These are phyloP conservation scores for Verticillium tricorpus DNA, from an alignment of 2,329 filamentous ascomycete species.

Conservation along the genomic window DNA sequence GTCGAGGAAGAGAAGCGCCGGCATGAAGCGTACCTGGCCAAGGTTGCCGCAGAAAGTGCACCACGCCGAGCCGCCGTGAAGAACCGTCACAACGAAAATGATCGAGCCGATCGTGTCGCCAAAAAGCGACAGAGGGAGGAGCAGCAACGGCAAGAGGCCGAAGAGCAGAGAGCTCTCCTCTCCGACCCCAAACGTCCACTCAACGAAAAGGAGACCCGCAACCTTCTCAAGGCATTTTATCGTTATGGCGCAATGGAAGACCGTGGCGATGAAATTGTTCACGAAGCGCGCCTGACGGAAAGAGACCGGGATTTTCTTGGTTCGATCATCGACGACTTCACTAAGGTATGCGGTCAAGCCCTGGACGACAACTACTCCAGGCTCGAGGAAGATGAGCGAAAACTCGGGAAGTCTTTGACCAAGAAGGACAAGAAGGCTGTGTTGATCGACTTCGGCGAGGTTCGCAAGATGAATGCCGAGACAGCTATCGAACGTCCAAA, in stretches of 20 bases:
- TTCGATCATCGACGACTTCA: slow-evolving; percentile 70
- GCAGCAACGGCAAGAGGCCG: slow-evolving; percentile 67
- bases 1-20: slow-evolving; percentile 81
- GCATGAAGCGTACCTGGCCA: slow-evolving; percentile 76
- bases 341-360: slow-evolving; percentile 51
- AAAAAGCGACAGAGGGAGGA: slow-evolving; percentile 64
- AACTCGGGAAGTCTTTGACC: slow-evolving; percentile 74
- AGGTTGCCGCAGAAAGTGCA: slow-evolving; percentile 78
- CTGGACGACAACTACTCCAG: slow-evolving; percentile 65
- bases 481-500: slow-evolving; percentile 88
- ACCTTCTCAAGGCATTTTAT: slow-evolving; percentile 85
- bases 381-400: slow-evolving; percentile 76
- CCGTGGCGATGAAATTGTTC: slow-evolving; percentile 78
- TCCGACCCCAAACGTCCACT: slow-evolving; percentile 85
- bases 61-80: slow-evolving; percentile 69
- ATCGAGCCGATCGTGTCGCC: slow-evolving; percentile 59
- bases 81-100: slow-evolving; percentile 51
- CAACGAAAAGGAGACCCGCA: slow-evolving; percentile 86
- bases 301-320: slow-evolving; percentile 79
- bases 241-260: slow-evolving; percentile 89
- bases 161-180: slow-evolving; percentile 68
- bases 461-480: slow-evolving; percentile 94
- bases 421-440: slow-evolving; percentile 99
- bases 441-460: slow-evolving; percentile 86
- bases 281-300: slow-evolving; percentile 78